Evolutionary conservation across 2,329 filamentous ascomycete genomes (phyloP).

Genomic region (Cladophialophora immunda): DNA sequence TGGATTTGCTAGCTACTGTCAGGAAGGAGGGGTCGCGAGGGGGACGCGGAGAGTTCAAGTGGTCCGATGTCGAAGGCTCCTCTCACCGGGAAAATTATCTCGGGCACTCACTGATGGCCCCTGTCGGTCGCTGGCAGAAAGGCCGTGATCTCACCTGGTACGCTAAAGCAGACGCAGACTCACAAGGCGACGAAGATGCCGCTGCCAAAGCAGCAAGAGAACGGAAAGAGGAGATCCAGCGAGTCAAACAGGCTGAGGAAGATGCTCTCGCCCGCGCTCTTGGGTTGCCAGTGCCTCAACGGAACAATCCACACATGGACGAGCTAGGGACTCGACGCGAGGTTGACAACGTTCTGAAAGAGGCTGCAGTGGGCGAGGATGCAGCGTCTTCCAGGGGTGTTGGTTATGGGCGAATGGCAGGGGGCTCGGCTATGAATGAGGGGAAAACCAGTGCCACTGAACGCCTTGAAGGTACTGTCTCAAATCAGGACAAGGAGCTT

Average conservation of each 20-base stretch:
- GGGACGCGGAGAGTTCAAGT: constrained; percentile 90
- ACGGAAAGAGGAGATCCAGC: constrained; percentile 78
- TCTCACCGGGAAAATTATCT: constrained; percentile 89
- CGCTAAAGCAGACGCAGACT: constrained; percentile 64
- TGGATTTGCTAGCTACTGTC: constrained; percentile 94
- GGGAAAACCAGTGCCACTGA: constrained; percentile 42
- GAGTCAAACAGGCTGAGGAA: constrained; percentile 89
- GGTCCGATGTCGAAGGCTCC: constrained; percentile 90
- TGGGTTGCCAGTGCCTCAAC: constrained; percentile 75
- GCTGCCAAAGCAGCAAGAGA: constrained; percentile 68
- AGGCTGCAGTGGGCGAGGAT: constrained; percentile 46
- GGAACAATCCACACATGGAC: constrained; percentile 67
- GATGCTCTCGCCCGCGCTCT: constrained; percentile 86
- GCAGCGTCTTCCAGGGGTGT: constrained; percentile 44
- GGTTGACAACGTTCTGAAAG: constrained; percentile 62
- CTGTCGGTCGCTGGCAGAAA: constrained; percentile 91
- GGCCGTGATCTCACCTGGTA: constrained; percentile 75
- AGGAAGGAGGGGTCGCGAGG: constrained; percentile 85
- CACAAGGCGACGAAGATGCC: constrained; percentile 63
- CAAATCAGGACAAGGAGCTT: constrained; percentile 39
- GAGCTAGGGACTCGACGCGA: constrained; percentile 68
- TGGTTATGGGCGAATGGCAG: constrained; percentile 42
- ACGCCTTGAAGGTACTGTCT: constrained; percentile 43
- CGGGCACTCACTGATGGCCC: constrained; percentile 89
- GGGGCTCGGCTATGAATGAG: constrained; percentile 21